A percentile compares a stretch with the other conserved stretches of the same genome.
These are phyloP conservation scores for Cudoniella acicularis DNA, from an alignment of 495 filamentous ascomycete species.

Conservation along the genomic window DNA sequence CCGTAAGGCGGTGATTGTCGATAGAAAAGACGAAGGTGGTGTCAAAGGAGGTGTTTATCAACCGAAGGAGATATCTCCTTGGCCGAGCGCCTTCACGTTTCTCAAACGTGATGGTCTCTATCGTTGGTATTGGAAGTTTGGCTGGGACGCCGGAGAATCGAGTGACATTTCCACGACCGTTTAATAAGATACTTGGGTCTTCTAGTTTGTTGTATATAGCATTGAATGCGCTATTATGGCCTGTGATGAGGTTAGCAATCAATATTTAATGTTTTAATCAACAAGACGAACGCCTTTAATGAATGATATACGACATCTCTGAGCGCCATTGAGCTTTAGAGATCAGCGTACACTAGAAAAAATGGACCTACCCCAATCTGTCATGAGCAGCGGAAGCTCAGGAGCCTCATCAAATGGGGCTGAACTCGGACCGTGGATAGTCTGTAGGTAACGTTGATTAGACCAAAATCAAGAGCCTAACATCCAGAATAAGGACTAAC, in stretches of 20 bases:
- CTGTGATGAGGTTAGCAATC: too few relatives aligned
- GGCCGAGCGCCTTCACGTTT: neutral
- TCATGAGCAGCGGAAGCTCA: too few relatives aligned
- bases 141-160: neutral
- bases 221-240: too few relatives aligned
- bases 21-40: constrained; percentile 43
- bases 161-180: constrained; percentile 28
- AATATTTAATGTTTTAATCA: too few relatives aligned
- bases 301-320: too few relatives aligned
- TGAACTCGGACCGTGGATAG: too few relatives aligned
- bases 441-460: constrained; percentile 29
- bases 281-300: too few relatives aligned
- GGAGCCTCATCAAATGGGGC: too few relatives aligned
- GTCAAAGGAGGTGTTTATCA: constrained; percentile 54
- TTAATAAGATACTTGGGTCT: neutral
- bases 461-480: constrained; percentile 31
- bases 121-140: neutral
- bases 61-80: constrained; percentile 32
- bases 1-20: constrained; percentile 44
- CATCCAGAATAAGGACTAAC: constrained; percentile 32
- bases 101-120: neutral
- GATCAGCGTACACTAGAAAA: too few relatives aligned
- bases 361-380: too few relatives aligned
- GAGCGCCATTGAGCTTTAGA: too few relatives aligned
- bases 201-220: too few relatives aligned